Percentiles rank a stretch among this genome's conserved stretches.
Conservation (phyloP, 805 yeast genomes). For the Kodamaea laetipori region DNA sequence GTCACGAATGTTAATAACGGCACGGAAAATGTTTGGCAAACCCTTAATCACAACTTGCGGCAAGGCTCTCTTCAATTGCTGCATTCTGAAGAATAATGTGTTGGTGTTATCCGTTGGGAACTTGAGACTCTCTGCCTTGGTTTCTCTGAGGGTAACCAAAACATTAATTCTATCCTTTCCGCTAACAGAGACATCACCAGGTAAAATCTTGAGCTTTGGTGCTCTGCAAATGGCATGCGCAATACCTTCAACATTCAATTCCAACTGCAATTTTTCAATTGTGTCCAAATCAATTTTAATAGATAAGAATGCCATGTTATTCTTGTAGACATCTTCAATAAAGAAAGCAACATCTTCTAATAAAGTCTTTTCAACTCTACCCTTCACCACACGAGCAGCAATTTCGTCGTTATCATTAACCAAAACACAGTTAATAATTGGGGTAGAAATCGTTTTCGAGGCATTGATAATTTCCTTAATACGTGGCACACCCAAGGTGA, state of each 20-base stretch:
- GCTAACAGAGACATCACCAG: conserved; percentile 66
- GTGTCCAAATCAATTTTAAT: conserved; percentile 81
- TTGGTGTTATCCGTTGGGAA: conserved; percentile 35
- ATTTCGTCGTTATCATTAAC: conserved; percentile 94
- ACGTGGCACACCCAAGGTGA: conserved; percentile 98
- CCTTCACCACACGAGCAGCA: conserved; percentile 98
- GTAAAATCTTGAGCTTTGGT: conserved; percentile 82
- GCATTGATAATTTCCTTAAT: conserved; percentile 98
- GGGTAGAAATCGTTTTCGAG: conserved; percentile 91
- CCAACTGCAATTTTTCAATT: conserved; percentile 87
- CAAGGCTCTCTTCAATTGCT: conserved; percentile 79
- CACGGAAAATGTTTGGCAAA: conserved; percentile 85
- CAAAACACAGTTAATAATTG: conserved; percentile 90
- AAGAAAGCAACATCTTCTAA: conserved; percentile 83
- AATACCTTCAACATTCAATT: conserved; percentile 81
- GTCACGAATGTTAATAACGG: conserved; percentile 91
- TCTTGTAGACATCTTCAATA: conserved; percentile 92
- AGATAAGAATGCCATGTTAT: conserved; percentile 73
- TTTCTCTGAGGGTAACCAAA: conserved; percentile 47
- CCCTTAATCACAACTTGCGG: conserved; percentile 94
- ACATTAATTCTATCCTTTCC: conserved; percentile 71
- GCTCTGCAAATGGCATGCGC: conserved; percentile 80
- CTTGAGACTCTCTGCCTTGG: conserved; percentile 40
- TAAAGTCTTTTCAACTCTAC: conserved; percentile 90
- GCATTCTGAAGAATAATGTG: conserved; percentile 83